Evolutionary conservation across 306 rosid genomes (phyloP).

Genomic region (Mimosa bimucronata): DNA sequence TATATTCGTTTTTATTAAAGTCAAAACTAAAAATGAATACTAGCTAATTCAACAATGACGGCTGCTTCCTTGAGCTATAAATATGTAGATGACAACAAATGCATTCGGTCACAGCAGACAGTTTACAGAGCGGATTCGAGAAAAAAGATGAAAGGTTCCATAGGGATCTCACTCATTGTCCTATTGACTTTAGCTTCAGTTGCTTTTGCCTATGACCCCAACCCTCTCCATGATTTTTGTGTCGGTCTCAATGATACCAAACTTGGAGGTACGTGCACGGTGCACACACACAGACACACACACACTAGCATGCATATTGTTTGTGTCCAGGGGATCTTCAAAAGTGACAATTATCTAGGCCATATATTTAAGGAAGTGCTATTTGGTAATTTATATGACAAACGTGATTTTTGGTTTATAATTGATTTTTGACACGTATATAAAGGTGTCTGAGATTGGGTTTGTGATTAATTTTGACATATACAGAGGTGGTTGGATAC

Average conservation of each 20-base stretch:
- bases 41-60: not conserved
- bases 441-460: no score
- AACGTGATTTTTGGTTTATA: no score
- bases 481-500: no score
- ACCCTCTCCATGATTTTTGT: slow-evolving; percentile 47
- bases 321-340: no score
- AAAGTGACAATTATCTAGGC: no score
- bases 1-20: not conserved
- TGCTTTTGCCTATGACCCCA: slow-evolving; percentile 47
- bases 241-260: slow-evolving; percentile 44
- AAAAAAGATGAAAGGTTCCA: slow-evolving; percentile 22
- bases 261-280: slow-evolving; percentile 39
- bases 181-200: slow-evolving; percentile 32
- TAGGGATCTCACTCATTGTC: not conserved
- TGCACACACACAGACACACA: no score
- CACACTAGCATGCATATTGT: no score
- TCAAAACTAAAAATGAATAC: not conserved
- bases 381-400: no score
- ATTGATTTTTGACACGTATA: no score
- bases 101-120: not conserved
- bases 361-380: no score
- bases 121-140: not conserved
- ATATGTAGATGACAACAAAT: not conserved
- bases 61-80: not conserved
- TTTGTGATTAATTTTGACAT: no score